Evolutionary conservation across 345 rosid species (phyloP).

Genomic region (Tarenaya hassleriana): DNA sequence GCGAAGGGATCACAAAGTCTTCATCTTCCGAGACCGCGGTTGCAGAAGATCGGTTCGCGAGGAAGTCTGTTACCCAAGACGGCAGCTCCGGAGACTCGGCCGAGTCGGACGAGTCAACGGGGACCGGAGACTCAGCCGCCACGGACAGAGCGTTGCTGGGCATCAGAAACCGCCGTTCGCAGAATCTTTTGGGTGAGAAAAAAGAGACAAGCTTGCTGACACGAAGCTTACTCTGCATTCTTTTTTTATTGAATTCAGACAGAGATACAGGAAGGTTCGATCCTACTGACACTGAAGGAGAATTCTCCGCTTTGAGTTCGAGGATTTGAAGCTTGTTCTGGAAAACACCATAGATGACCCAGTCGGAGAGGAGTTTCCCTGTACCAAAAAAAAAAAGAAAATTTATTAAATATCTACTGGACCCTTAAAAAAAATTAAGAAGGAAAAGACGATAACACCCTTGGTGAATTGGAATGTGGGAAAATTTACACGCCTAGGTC

Average conservation of each 20-base stretch:
- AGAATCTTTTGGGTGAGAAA: conserved; percentile 15
- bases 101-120: conserved; percentile 29
- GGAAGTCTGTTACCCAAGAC: conserved; percentile 46
- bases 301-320: no score
- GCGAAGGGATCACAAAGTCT: conserved; percentile 75
- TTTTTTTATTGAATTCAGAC: neutral
- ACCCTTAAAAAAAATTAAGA: no score
- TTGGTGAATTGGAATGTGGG: no score
- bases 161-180: conserved; percentile 9
- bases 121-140: conserved; percentile 11
- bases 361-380: no score
- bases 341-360: no score
- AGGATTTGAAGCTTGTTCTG: no score
- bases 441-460: no score
- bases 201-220: conserved; percentile 19
- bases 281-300: no score
- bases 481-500: no score
- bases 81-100: conserved; percentile 65
- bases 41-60: conserved; percentile 24
- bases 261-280: no score
- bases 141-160: conserved; percentile 26
- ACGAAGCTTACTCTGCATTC: conserved; percentile 16
- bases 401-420: no score
- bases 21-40: conserved; percentile 28
- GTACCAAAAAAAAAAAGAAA: no score